A percentile compares a stretch with the other conserved stretches of the same genome.
These are phyloP conservation scores for Suillus variegatus DNA, from an alignment of 768 basidiomycete genomes.

Conservation along the genomic window DNA sequence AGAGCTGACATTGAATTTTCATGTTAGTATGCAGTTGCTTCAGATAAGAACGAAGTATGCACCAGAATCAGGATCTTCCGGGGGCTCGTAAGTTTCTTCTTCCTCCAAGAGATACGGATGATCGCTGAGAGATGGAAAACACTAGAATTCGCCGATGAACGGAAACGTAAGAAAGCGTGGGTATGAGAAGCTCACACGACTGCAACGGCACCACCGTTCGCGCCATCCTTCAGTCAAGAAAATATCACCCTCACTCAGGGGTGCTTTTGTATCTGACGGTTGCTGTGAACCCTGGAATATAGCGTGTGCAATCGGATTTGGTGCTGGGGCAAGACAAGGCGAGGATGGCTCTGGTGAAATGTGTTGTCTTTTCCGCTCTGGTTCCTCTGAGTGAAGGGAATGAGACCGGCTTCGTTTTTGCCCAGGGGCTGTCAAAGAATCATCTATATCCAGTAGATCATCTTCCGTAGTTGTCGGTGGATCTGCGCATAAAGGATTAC, in stretches of 20 bases:
- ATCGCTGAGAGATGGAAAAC: constrained; percentile 52
- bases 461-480: constrained; percentile 14
- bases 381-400: constrained; percentile 31
- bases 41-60: constrained; percentile 9
- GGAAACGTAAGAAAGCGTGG: constrained; percentile 1
- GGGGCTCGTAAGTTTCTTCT: constrained; percentile 84
- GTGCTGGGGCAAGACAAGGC: constrained; percentile 58
- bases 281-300: constrained; percentile 36
- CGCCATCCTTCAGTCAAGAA: constrained; percentile 77
- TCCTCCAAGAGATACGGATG: constrained; percentile 68
- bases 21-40: background rate
- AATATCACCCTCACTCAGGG: constrained; percentile 65
- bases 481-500: constrained; percentile 10
- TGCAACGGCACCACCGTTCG: constrained; percentile 78
- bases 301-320: constrained; percentile 45
- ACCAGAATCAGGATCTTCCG: constrained; percentile 86
- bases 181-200: constrained; percentile 42
- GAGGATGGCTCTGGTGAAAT: constrained; percentile 37
- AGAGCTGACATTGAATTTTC: constrained; percentile 45
- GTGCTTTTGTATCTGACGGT: constrained; percentile 15
- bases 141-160: constrained; percentile 43
- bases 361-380: constrained; percentile 45
- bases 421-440: constrained; percentile 28
- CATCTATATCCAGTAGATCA: constrained; percentile 28
- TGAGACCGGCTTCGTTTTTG: constrained; percentile 48